Base-by-base conservation (phyloP, 257 asterid genomes). In the Capsicum baccatum region DNA sequence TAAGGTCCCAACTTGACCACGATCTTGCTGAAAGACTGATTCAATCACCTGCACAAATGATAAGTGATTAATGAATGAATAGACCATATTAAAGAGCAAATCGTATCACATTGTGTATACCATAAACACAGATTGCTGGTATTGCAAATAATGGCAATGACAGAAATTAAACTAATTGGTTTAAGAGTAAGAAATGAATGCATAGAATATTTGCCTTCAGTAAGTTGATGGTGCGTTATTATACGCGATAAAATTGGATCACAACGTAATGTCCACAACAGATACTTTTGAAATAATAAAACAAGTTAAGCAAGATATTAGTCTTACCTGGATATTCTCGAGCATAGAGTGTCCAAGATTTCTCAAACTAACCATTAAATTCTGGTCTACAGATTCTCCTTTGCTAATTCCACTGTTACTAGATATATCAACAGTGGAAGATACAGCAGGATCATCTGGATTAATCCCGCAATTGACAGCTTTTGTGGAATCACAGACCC, bases 1-100 rank as follows among this genome's bases (percentile, higher is more conserved):
- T 13, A 83, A 69, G 58, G 88, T 16, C 57, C 90, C 94, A 13
- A 80, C 85, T 73, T 86, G 92, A 79, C 81, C 89, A 8, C 82
- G 81, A 9, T 94, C 95, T 89, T 92, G 96, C 92, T 92, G 94
- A 86, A 94, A 90, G 67, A 87, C 94, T 8, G 96, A 89, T 83
- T 96, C 98, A 54, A 96, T 90, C 86, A 94, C 97, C 99, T 96
- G 92, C 82, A 79, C 55, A 14, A 42, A 78, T 78, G 82, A 76
- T 33, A 3, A 14, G 62, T 54, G 63, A 50, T 50, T 33, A 76
- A 52, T 50, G 59, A 73, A 71, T 44, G 57, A n/a, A 44, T n/a
- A 70, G 35, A 48, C 37, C 57, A 42, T 17, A 73, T 9, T 9
- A 9, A 11, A 44, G 17, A 70, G 52, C 7, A 4, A 59, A 7